Evolutionary conservation across 331 rosid species (phyloP), one percentile per base, ranked within the genome.

Genomic region (Phaseolus coccineus): DNA sequence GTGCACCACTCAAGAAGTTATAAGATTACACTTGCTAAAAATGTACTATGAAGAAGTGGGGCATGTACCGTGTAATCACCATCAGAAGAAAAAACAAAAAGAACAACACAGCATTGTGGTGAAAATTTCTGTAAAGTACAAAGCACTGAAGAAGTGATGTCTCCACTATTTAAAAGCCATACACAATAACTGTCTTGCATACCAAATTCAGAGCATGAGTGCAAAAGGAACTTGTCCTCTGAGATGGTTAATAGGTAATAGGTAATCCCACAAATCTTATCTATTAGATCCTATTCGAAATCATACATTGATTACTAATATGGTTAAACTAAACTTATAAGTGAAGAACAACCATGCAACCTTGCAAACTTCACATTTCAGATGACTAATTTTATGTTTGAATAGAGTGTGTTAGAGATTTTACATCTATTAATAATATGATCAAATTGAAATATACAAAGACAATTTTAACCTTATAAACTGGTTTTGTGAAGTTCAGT

Each of bases 1-100:
- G 53, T 69, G 74, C 58, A 46, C 50, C 30, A 31, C 47, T 56
- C 58, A 44, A 47, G 71, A 89, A 68, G 33, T 22, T n/a, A 11
- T 10, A 35, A 25, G 42, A 69, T 37, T 2, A 27, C 22, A 28
- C 55, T 39, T 42, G 11, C 46, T 35, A 58, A 55, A 19, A 67
- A 9, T 61, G 63, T 44, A 40, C 58, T 30, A 68, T 25, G n/a
- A 68, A 40, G 10, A 24, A 44, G 30, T 40, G 1, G 16, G 42
- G n/a, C 28, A 10, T 19, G 71, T 22, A 79, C 25, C 39, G 24
- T 62, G 25, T 50, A 79, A 63, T 15, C 25, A 31, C 69, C 6
- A 12, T 42, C 53, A 40, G 47, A 39, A n/a, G 16, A 77, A 19
- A 52, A 39, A 25, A 39, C 14, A 64, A 8, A 35, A 8, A 64